Evolutionary conservation across 352 stramenopile species (phyloP).

Genomic region (Pythium vanterpoolii): DNA sequence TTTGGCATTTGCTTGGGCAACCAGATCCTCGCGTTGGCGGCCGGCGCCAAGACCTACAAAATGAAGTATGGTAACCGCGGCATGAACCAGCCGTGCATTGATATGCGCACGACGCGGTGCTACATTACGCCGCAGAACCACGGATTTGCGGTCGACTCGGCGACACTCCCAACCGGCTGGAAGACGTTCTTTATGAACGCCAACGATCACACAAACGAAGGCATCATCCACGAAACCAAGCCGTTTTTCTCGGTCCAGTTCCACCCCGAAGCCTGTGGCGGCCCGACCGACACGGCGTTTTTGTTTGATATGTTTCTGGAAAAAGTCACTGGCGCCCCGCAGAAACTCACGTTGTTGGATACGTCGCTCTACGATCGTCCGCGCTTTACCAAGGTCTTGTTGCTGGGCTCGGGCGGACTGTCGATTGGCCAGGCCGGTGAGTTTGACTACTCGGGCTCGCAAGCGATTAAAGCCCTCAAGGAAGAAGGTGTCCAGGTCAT

Average conservation of each 20-base stretch:
- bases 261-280: conserved; percentile 92
- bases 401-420: conserved; percentile 92
- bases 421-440: conserved; percentile 94
- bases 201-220: conserved; percentile 96
- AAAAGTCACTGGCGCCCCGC: conserved; percentile 31
- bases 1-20: conserved; percentile 97
- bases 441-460: conserved; percentile 95
- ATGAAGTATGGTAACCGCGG: conserved; percentile 93
- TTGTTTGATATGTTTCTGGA: conserved; percentile 95
- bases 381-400: conserved; percentile 78
- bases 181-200: conserved; percentile 96
- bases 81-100: conserved; percentile 94
- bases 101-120: conserved; percentile 93
- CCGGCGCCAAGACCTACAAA: conserved; percentile 89
- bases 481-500: conserved; percentile 90
- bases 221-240: conserved; percentile 93
- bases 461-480: conserved; percentile 96
- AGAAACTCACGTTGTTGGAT: conserved; percentile 79
- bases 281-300: conserved; percentile 94
- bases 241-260: conserved; percentile 96
- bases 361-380: conserved; percentile 52
- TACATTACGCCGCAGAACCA: conserved; percentile 97
- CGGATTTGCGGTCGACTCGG: conserved; percentile 90
- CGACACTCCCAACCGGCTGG: conserved; percentile 85
- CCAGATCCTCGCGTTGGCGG: conserved; percentile 92